These are phyloP conservation scores for Citeromyces hawaiiensis DNA, from an alignment of 1,139 yeast species.

Conservation along the genomic window DNA sequence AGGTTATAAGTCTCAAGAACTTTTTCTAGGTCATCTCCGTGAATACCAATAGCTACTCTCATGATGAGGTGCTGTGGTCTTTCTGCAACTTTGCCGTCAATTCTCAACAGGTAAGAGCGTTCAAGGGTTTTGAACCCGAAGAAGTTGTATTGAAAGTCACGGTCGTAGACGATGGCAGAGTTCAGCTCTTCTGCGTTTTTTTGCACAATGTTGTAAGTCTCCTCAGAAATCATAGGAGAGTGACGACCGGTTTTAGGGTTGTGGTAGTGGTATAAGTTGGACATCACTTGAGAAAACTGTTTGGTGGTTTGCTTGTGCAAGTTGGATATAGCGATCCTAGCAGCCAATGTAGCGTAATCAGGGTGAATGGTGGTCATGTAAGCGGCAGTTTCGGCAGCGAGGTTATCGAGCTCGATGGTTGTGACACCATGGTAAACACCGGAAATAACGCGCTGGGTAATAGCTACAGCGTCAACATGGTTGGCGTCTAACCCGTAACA, in stretches of 20 bases:
- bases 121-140: slow-evolving; percentile 48
- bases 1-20: slow-evolving; percentile 41
- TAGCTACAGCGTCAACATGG: slow-evolving; percentile 47
- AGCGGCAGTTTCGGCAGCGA: slow-evolving; percentile 96
- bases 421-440: slow-evolving; percentile 85
- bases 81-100: slow-evolving; percentile 41
- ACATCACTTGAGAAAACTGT: slow-evolving; percentile 70
- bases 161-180: slow-evolving; percentile 40
- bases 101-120: slow-evolving; percentile 38
- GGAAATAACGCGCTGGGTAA: slow-evolving; percentile 43
- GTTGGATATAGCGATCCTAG: slow-evolving; percentile 85
- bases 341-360: slow-evolving; percentile 89
- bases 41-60: slow-evolving; percentile 50
- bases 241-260: slow-evolving; percentile 62
- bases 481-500: slow-evolving; percentile 47
- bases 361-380: slow-evolving; percentile 95
- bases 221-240: slow-evolving; percentile 47
- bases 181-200: slow-evolving; percentile 33
- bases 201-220: slow-evolving; percentile 31
- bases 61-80: slow-evolving; percentile 46
- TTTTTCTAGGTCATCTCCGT: slow-evolving; percentile 34
- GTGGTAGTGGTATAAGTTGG: slow-evolving; percentile 50
- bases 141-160: slow-evolving; percentile 41
- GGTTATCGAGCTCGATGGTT: slow-evolving; percentile 81
- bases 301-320: slow-evolving; percentile 90